These are phyloP conservation scores for Fusarium humuli DNA, from an alignment of 2,329 filamentous ascomycete genomes.

Conservation along the genomic window DNA sequence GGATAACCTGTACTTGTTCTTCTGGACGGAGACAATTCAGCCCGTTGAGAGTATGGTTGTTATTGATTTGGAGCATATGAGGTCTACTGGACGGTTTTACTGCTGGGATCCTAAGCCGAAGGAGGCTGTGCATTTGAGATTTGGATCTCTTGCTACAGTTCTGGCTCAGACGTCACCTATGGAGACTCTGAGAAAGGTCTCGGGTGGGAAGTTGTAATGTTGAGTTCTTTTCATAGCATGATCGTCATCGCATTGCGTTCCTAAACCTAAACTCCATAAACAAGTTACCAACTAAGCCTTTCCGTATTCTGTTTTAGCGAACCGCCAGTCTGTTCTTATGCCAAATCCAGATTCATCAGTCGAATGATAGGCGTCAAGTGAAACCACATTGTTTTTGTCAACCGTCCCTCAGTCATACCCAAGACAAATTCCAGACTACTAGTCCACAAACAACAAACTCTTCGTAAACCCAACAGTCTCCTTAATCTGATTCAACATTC, in stretches of 20 bases:
- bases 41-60: constrained; percentile 28
- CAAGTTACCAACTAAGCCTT: neutral
- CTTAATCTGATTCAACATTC: constrained; percentile 20
- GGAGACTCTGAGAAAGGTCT: neutral
- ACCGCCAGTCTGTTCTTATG: neutral
- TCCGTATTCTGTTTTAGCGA: rapidly evolving
- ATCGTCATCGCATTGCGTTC: too few species aligned
- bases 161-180: constrained; percentile 12
- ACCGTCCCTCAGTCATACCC: too few species aligned
- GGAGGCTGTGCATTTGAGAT: constrained; percentile 22
- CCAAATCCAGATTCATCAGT: neutral
- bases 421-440: neutral
- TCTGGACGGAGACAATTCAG: constrained; percentile 35
- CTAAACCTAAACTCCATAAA: neutral
- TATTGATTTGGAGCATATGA: constrained; percentile 28
- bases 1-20: constrained; percentile 22
- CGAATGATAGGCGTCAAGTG: rapidly evolving
- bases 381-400: neutral
- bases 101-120: constrained; percentile 34
- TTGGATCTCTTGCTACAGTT: constrained; percentile 25
- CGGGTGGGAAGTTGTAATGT: neutral
- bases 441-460: constrained; percentile 13
- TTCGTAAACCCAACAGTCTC: constrained; percentile 27
- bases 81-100: constrained; percentile 25
- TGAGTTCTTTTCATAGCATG: neutral